These are phyloP conservation scores for Neurospora sublineolata DNA, from an alignment of 495 filamentous ascomycete genomes.

Conservation along the genomic window DNA sequence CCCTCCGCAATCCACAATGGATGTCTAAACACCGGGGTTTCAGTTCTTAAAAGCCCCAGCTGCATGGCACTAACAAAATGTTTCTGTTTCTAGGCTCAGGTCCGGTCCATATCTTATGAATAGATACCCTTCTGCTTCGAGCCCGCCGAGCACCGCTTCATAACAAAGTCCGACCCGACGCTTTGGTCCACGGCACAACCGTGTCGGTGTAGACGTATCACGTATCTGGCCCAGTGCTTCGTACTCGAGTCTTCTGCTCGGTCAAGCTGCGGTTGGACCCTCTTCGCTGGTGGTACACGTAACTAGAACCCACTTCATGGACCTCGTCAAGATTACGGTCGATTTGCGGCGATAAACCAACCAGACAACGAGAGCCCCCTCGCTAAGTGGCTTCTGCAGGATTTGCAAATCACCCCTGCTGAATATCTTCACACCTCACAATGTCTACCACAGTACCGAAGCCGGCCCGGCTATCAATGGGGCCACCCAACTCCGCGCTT, in stretches of 20 bases:
- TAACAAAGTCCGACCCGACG: not conserved
- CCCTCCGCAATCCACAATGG: not conserved
- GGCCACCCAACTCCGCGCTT: constrained; percentile 53
- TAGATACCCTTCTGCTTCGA: not conserved
- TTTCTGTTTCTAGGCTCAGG: not conserved
- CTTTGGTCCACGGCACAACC: not conserved
- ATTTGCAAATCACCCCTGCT: not conserved
- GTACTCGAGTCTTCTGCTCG: not conserved
- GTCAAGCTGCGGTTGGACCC: not conserved
- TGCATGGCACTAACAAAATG: not conserved
- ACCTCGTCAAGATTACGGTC: not conserved
- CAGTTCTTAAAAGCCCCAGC: not conserved
- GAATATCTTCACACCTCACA: not conserved
- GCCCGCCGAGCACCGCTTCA: not conserved
- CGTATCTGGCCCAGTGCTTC: not conserved
- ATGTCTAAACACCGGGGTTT: not conserved
- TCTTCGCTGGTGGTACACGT: not conserved
- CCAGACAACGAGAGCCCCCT: not conserved
- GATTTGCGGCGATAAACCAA: constrained; percentile 1
- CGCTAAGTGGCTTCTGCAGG: not conserved
- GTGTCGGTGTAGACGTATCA: not conserved
- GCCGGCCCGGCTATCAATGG: constrained; percentile 48
- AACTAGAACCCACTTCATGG: constrained; percentile 7
- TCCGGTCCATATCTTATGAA: not conserved
- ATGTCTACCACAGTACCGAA: constrained; percentile 59